Evolutionary conservation across 169 alveolate genomes (phyloP), one percentile per base, ranked within the genome.

Genomic region (Eimeria praecox): DNA sequence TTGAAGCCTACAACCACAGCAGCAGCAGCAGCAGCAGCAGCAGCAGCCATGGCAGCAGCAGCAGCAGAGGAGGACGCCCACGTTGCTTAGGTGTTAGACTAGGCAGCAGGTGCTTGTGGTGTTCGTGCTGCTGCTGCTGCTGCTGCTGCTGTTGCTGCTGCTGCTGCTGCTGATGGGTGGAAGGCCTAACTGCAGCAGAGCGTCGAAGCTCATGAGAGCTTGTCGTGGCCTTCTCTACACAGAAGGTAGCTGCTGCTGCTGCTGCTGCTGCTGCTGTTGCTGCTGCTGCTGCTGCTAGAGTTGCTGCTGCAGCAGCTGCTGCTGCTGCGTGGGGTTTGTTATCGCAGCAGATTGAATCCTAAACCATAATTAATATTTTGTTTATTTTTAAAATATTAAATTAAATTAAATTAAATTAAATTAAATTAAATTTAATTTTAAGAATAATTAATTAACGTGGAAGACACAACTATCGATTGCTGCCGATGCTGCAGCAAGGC

Each of bases 401-500:
- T 27, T 5, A 62, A 27, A 62, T 3, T 62, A 16, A 62, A 20
- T 62, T 4, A 62, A 62, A 62, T 24, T 62, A 62, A 62, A 56
- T 56, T 56, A 14, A 56, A 56, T 16, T 56, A 56, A 56, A 56
- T 9, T 14, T 56, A 56, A 56, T 9, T 56, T 14, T 5, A 49
- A 12, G 56, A n/a, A n/a, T n/a, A n/a, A n/a, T n/a, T n/a, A n/a
- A n/a, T n/a, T n/a, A 9, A 49, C 12, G 59, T 49, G 59, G 59
- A 49, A 49, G 59, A 49, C 20, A 12, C 59, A 27, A 27, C 75
- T 3, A 1, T 20, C 38, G 38, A 27, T 62, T 62, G 49, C 54
- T 3, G 54, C 85, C 54, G 85, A 18, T 73, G 85, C 44, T n/a
- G 40, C 85, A 73, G 85, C 85, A 38, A 2, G 54, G 85, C 85